Percentiles rank a stretch among this genome's conserved stretches.
Conservation (phyloP, 2,329 filamentous ascomycete species). For the Didymella keratinophila region DNA sequence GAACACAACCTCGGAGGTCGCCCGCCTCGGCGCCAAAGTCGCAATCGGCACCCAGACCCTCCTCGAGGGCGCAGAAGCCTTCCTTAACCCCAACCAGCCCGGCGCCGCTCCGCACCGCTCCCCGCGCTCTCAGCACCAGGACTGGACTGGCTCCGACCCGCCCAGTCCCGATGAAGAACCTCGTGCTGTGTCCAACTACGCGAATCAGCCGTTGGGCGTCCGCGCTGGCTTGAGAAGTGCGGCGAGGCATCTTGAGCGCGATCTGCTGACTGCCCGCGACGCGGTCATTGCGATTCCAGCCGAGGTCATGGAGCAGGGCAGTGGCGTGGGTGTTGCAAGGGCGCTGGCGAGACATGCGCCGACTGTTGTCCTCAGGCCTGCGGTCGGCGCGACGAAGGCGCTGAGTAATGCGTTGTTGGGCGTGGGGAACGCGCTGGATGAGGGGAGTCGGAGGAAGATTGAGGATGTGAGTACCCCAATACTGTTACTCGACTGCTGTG, state of each 20-base stretch:
- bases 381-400: slow-evolving; percentile 87
- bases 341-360: slow-evolving; percentile 83
- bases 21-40: slow-evolving; percentile 91
- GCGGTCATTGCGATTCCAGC: slow-evolving; percentile 94
- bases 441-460: slow-evolving; percentile 77
- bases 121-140: slow-evolving; percentile 34
- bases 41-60: slow-evolving; percentile 95
- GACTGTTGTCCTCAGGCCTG: slow-evolving; percentile 90
- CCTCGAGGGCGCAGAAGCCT: slow-evolving; percentile 84
- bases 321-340: slow-evolving; percentile 78
- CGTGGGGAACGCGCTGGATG: slow-evolving; percentile 90
- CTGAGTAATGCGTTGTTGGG: slow-evolving; percentile 90
- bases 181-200: slow-evolving; percentile 88
- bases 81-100: slow-evolving; percentile 62
- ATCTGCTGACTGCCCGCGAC: slow-evolving; percentile 85
- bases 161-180: slow-evolving; percentile 72
- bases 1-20: slow-evolving; percentile 92
- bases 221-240: slow-evolving; percentile 85
- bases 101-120: slow-evolving; percentile 37
- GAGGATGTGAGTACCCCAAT: slow-evolving; percentile 77
- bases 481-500: background rate
- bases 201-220: slow-evolving; percentile 90
- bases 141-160: slow-evolving; percentile 64
- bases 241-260: slow-evolving; percentile 81
- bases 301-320: slow-evolving; percentile 86